A percentile compares a stretch with the other conserved stretches of the same genome.
Evolutionary conservation across 2,329 filamentous ascomycete genomes (phyloP).

Genomic region (Colletotrichum tropicicola): DNA sequence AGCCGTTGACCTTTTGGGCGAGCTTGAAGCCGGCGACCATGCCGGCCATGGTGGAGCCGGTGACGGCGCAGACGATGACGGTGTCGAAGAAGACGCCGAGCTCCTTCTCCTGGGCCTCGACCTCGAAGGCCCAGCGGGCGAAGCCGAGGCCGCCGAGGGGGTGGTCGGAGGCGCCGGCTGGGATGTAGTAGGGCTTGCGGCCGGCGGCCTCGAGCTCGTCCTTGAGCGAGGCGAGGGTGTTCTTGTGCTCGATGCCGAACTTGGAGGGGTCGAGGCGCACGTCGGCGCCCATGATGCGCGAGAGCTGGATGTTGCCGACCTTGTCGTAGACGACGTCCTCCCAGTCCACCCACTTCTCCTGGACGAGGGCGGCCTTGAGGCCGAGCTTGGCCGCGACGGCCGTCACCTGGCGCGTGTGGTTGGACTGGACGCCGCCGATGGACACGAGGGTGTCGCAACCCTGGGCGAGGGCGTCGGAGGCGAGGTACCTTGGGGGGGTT

Average conservation of each 20-base stretch:
- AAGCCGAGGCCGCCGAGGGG: conserved; percentile 76
- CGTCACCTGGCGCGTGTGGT: conserved; percentile 75
- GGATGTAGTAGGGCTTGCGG: conserved; percentile 75
- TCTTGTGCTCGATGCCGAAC: conserved; percentile 77
- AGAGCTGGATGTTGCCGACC: conserved; percentile 78
- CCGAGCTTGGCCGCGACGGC: conserved; percentile 68
- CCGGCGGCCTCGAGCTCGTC: conserved; percentile 61
- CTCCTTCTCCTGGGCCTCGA: conserved; percentile 68
- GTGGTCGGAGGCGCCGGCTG: conserved; percentile 76
- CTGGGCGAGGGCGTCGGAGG: conserved; percentile 67
- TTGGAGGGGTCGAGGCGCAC: conserved; percentile 65
- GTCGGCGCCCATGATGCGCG: conserved; percentile 73
- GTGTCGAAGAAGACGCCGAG: conserved; percentile 73
- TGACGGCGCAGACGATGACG: conserved; percentile 75
- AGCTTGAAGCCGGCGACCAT: conserved; percentile 79
- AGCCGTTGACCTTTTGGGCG: conserved; percentile 55
- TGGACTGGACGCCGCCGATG: conserved; percentile 75
- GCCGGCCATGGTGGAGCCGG: conserved; percentile 75
- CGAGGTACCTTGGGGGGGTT: conserved; percentile 64
- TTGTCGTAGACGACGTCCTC: conserved; percentile 66
- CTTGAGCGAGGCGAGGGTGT: conserved; percentile 62
- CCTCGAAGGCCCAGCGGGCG: conserved; percentile 76
- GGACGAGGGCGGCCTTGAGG: conserved; percentile 64
- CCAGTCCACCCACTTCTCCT: conserved; percentile 76
- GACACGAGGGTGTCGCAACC: conserved; percentile 70